Base-by-base conservation (phyloP, 2,329 filamentous ascomycete species). In the Curvularia sp. region DNA sequence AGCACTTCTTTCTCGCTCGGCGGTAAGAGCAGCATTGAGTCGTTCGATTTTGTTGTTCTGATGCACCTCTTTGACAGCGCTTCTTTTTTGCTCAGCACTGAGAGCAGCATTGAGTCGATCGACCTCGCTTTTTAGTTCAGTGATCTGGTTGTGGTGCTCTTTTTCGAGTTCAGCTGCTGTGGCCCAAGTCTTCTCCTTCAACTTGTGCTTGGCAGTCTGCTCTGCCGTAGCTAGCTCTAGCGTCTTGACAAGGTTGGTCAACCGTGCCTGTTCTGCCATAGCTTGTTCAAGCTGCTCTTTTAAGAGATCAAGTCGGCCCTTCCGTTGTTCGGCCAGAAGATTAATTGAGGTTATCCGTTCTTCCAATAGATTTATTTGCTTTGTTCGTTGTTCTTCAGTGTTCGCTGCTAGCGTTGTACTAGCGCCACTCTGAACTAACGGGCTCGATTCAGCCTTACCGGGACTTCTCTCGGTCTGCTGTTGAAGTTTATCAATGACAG, bases 101-200 rank as follows among this genome's bases (percentile, higher is more conserved):
- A 54, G 6, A 20, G 6, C 18, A 9, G 15, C 20, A 8, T 35
- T 39, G 1, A 58, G 46, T 26, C 8, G 26, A 15, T 35, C 31
- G 8, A 50, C 39, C 4, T 58, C 39, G 5, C 10, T 39, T 9
- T 47, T 43, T 15, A 49, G 41, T 12, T 30, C 50, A 9, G 12
- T 18, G 20, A 39, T 48, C 9, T 58, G 54, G 2, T 55, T 20
- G 18, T 43, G 18, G 18, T 51, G 18, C 15, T 39, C 35, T n/a
- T 44, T 35, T 4, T 48, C 39, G 15, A 51, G 50, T 35, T 55
- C n/a, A 30, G 47, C 15, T n/a, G 35, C 24, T 2, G 28, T 41
- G 10, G 33, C 39, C n/a, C 57, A 33, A 5, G 10, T n/a, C 33
- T 18, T 4, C 18, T 57, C 39, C n/a, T 35, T 49, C 35, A n/a